Percentiles rank a stretch among this genome's conserved stretches.
Evolutionary conservation across 805 yeast genomes (phyloP).

Genomic region (Vanderwaltozyma yarrowii): DNA sequence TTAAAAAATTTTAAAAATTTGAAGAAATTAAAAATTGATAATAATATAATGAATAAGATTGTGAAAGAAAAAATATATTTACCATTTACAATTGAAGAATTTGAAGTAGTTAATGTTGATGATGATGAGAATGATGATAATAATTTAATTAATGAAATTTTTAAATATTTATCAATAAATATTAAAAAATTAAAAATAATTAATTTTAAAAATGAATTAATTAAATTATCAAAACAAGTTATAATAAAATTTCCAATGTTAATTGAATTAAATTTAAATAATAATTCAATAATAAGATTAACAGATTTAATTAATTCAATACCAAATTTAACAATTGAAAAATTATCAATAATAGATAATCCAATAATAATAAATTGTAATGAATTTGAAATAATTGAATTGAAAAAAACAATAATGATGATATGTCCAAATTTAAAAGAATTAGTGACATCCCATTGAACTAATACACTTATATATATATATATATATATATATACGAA

Average conservation of each 20-base stretch:
- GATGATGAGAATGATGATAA: neutral
- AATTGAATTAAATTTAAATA: neutral
- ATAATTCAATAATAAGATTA: neutral
- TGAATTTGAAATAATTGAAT: neutral
- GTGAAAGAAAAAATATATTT: neutral
- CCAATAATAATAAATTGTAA: constrained; percentile 2
- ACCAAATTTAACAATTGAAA: neutral
- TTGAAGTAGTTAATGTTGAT: neutral
- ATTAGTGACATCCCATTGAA: neutral
- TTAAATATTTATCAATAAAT: neutral
- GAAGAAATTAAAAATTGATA: constrained; percentile 2
- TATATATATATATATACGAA: too few species aligned
- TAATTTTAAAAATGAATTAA: constrained; percentile 1
- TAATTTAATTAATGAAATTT: neutral
- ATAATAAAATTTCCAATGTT: neutral
- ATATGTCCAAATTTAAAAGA: constrained; percentile 1
- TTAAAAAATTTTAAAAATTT: neutral
- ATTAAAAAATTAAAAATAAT: neutral
- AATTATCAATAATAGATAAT: neutral
- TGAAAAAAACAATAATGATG: neutral
- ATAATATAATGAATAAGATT: neutral
- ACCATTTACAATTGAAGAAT: constrained; percentile 1
- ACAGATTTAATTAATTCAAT: neutral
- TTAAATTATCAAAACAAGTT: neutral
- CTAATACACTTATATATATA: neutral